These are phyloP conservation scores for Artemisia argyi DNA, from an alignment of 129 eudicot genomes.

Conservation along the genomic window DNA sequence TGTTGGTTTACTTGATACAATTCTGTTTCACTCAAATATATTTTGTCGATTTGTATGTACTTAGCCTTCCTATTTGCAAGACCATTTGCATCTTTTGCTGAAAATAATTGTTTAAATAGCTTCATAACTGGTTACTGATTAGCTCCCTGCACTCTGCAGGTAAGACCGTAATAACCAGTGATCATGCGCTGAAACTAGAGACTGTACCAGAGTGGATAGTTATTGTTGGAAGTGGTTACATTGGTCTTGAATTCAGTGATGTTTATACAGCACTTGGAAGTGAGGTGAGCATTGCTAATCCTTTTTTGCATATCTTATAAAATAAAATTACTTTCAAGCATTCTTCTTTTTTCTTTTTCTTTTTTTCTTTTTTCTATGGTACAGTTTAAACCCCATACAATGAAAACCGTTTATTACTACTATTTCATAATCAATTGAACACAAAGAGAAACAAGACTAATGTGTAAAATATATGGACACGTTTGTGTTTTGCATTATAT, in stretches of 20 bases:
- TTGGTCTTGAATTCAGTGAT: constrained; percentile 99
- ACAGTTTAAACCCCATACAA: constrained; percentile 4
- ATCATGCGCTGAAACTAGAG: constrained; percentile 86
- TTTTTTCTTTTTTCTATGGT: not conserved
- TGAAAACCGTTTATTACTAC: not conserved
- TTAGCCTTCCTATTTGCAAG: constrained; percentile 10
- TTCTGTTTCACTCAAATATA: not conserved
- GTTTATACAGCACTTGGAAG: constrained; percentile 99
- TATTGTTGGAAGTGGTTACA: constrained; percentile 99
- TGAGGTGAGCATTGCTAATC: constrained; percentile 58
- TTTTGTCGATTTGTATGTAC: not conserved
- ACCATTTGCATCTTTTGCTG: constrained; percentile 14
- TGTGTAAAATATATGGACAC: constrained; percentile 1
- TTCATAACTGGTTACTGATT: constrained; percentile 15
- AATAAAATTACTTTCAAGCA: not conserved
- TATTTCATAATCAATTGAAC: constrained; percentile 8
- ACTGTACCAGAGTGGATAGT: constrained; percentile 97
- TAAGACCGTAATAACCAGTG: constrained; percentile 89
- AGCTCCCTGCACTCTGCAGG: constrained; percentile 67
- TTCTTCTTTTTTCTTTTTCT: not conserved
- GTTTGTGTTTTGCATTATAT: constrained; percentile 8
- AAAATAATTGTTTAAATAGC: constrained; percentile 1
- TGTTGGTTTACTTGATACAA: constrained; percentile 1
- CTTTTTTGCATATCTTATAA: constrained; percentile 10
- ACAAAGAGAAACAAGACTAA: constrained; percentile 2